Evolutionary conservation across 2,329 filamentous ascomycete species (phyloP), one percentile per base, ranked within the genome.

Genomic region (Fusarium domesticum): DNA sequence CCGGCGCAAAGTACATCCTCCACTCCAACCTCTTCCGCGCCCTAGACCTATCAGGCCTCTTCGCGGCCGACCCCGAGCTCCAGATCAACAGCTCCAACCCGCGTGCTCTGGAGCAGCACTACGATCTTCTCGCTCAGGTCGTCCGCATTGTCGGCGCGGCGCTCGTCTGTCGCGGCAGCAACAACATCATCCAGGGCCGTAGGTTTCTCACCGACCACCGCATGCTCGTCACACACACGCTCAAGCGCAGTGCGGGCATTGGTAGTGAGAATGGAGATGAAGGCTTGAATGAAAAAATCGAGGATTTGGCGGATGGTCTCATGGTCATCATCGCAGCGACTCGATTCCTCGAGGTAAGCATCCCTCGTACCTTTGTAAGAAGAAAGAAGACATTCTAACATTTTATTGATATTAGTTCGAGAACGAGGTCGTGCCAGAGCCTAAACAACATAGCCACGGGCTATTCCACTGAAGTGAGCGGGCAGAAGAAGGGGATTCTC

Each of bases 11-110:
- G 45, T 83, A 89, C 51, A 82, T 96, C n/a, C 76, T 97, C 33
- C 90, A 95, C 59, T 87, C 89, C 7, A 92, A 92, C 50, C 77
- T 98, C 5, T 92, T 98, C 71, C 80, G 84, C 35, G 79, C 88
- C 0, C 73, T 97, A 19, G 85, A 87, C 50, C 80, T 85, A 43
- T 95, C 90, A 1, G 81, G 83, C n/a, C 77, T 97, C 17, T 98
- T 97, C 65, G 76, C 83, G 7, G 87, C 87, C 11, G 93, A 98
- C 64, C 93, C 93, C 1, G 93, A 98, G 65, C 82, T 98, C 42
- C 90, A 95, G 48, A 82, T 91, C 68, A 81, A 88, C 55, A 78
- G 84, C 43, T 77, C 83, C 42, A 84, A 89, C 56, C 73, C 80
- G 4, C 75, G 78, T 45, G 85, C 89, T 4, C 76, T 96, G 16